phyloP scores from a whole-genome alignment of 352 stramenopile species.

The Phytophthora pseudosyringae region DNA sequence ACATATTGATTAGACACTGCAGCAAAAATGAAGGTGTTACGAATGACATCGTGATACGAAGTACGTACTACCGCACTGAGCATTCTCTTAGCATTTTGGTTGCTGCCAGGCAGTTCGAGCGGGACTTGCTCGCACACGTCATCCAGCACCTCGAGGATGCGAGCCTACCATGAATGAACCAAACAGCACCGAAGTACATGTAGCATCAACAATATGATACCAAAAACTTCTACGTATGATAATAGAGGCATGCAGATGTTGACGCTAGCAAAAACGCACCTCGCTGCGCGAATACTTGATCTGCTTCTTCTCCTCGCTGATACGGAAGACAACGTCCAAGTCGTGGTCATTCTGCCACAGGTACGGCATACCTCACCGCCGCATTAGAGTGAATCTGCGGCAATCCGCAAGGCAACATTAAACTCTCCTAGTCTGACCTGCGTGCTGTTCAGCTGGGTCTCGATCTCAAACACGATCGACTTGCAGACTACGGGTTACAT shows the following conservation, averaged over 20 bases:
- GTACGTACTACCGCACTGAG: slow-evolving; percentile 58
- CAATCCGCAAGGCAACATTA: background rate
- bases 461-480: slow-evolving; percentile 84
- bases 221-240: background rate
- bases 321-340: slow-evolving; percentile 86
- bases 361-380: background rate
- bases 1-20: background rate
- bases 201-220: background rate
- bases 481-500: slow-evolving; percentile 61
- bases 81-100: slow-evolving; percentile 64
- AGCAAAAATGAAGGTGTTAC: background rate
- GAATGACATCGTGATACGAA: background rate
- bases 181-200: background rate
- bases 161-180: slow-evolving; percentile 40
- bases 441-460: slow-evolving; percentile 82
- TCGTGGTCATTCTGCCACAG: slow-evolving; percentile 69
- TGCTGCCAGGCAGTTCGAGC: slow-evolving; percentile 43
- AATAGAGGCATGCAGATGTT: background rate
- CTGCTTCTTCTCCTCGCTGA: slow-evolving; percentile 89
- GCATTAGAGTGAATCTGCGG: background rate
- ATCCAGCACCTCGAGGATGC: slow-evolving; percentile 88
- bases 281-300: slow-evolving; percentile 86
- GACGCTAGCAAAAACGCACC: slow-evolving; percentile 29
- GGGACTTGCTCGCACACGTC: slow-evolving; percentile 64
- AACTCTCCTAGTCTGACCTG: slow-evolving; percentile 30